These are phyloP conservation scores for Drechslerella coelobrocha DNA, from an alignment of 2,329 filamentous ascomycete genomes.

Conservation along the genomic window DNA sequence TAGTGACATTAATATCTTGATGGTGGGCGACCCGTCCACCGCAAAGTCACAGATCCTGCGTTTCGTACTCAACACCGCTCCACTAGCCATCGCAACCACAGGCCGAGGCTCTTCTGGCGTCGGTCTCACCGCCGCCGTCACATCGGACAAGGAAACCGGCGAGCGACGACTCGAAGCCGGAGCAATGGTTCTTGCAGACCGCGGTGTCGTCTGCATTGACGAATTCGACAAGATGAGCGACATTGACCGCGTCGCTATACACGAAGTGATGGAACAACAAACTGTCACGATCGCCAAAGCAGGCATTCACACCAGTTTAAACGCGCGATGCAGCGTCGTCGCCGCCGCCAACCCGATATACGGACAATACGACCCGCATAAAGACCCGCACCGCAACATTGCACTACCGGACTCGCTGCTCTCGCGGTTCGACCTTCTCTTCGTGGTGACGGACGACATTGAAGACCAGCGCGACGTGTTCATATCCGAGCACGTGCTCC, in stretches of 20 bases:
- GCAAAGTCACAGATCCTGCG: constrained; percentile 97
- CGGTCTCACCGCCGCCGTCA: constrained; percentile 95
- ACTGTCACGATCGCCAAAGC: constrained; percentile 99
- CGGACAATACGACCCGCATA: constrained; percentile 97
- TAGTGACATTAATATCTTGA: constrained; percentile 95
- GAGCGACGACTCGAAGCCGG: constrained; percentile 93
- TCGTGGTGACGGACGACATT: constrained; percentile 97
- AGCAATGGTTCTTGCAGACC: constrained; percentile 97
- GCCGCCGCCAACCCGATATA: constrained; percentile 97
- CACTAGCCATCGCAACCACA: constrained; percentile 93
- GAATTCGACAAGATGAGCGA: constrained; percentile 99
- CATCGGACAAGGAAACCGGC: constrained; percentile 94
- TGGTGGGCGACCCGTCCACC: constrained; percentile 98
- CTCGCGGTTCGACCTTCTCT: constrained; percentile 97
- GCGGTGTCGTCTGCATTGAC: constrained; percentile 97
- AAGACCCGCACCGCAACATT: constrained; percentile 98
- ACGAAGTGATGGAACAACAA: constrained; percentile 99
- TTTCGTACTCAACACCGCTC: constrained; percentile 96
- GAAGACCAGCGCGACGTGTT: constrained; percentile 89
- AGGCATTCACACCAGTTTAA: constrained; percentile 95
- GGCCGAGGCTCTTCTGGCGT: constrained; percentile 96
- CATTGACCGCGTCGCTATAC: constrained; percentile 94
- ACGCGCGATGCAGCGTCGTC: constrained; percentile 94
- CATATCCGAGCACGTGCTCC: constrained; percentile 93
- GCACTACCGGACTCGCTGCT: constrained; percentile 93